phyloP scores from a whole-genome alignment of 1,284 basidiomycete genomes.

The Puccinia novopanici region DNA sequence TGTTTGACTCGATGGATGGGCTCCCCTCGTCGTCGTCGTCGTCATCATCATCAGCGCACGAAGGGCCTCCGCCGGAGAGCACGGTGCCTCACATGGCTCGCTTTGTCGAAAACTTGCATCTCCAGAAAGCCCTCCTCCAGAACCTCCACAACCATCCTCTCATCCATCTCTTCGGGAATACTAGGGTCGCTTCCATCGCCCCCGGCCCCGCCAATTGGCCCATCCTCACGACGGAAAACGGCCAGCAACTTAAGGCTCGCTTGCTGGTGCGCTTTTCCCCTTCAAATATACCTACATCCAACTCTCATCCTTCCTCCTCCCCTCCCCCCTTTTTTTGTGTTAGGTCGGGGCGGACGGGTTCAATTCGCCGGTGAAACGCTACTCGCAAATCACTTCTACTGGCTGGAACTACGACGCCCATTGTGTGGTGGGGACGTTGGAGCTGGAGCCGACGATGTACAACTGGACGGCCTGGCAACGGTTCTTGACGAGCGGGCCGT shows the following conservation, averaged over 20 bases:
- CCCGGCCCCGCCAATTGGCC: conserved; percentile 66
- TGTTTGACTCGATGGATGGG: conserved; percentile 67
- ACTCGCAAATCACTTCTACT: conserved; percentile 80
- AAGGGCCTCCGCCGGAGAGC: too few relatives aligned
- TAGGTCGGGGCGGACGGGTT: conserved; percentile 95
- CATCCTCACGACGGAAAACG: conserved; percentile 70
- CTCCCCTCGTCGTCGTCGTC: conserved; percentile 54
- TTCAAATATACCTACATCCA: too few relatives aligned
- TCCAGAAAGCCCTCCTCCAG: conserved; percentile 75
- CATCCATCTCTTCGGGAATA: conserved; percentile 56
- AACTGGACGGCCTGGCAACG: conserved; percentile 78
- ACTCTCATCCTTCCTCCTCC: not conserved
- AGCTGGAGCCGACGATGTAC: conserved; percentile 63
- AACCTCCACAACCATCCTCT: conserved; percentile 60
- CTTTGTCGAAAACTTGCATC: conserved; percentile 84
- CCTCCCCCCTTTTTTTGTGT: not conserved
- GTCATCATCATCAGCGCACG: conserved; percentile 59
- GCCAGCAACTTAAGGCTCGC: conserved; percentile 68
- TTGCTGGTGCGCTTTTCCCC: conserved; percentile 71
- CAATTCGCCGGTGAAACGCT: conserved; percentile 88
- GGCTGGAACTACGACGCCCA: conserved; percentile 90
- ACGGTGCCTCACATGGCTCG: conserved; percentile 67
- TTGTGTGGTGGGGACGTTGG: conserved; percentile 85
- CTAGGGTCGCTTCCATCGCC: conserved; percentile 55
- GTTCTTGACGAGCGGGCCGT: conserved; percentile 91